Base-by-base conservation (phyloP, 2,329 filamentous ascomycete species). In the Leptosphaerulina australis region DNA sequence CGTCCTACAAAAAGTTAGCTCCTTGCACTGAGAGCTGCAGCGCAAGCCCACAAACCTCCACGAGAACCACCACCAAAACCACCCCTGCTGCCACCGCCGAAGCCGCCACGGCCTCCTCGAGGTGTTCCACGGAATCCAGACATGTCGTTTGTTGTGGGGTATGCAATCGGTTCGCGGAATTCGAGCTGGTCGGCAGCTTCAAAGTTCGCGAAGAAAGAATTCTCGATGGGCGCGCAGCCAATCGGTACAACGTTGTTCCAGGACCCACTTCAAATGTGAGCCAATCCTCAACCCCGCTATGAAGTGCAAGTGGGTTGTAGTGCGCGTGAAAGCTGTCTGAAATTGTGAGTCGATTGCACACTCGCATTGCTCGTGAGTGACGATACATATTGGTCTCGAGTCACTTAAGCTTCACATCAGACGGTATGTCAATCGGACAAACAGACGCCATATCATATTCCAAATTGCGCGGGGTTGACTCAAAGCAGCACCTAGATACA, bases 41-140 rank as follows among this genome's bases (percentile, higher is more conserved):
- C 41, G 35, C 39, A 25, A 28, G 29, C 45, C 53, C 56, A 65
- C 69, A 39, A 34, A 72, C 80, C 79, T 64, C 80, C 80, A 69
- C 80, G 79, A 53, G 76, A 75, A 63, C 74, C 31, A 15, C 41
- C 41, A 17, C 41, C 72, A 56, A 76, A 77, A 57, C 79, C 78
- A 56, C 79, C 77, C 65, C 83, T 77, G n/a, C 44, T 41, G 51
- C 76, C 74, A 56, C 81, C 80, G 68, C 77, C 75, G 58, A 76
- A 78, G 56, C 78, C 76, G 55, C 70, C 69, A 56, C 68, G 61
- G 44, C 71, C 64, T 50, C 71, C 71, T 61, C 71, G 64, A 52
- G 67, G 65, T 61, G 67, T 67, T 60, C 72, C 71, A 73, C 84
- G 81, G 74, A 85, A 88, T 26, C 35, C 22, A 71, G 85, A 84